Evolutionary conservation across 2,329 filamentous ascomycete species (phyloP).

Genomic region (Paecilomyces variotii): DNA sequence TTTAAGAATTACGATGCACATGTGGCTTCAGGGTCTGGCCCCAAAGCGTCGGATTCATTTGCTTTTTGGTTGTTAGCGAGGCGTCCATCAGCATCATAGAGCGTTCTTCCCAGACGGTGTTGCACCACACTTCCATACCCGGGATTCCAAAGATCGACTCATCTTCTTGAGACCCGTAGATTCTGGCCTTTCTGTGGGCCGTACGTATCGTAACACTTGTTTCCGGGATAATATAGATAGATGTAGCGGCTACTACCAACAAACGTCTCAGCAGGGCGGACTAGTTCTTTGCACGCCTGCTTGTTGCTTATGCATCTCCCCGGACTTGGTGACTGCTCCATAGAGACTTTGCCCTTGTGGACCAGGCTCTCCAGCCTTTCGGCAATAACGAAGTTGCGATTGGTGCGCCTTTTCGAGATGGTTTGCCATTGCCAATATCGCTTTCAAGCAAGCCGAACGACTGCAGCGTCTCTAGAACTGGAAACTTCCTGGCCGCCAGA

Average conservation of each 20-base stretch:
- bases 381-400: background rate
- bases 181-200: background rate
- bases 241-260: background rate
- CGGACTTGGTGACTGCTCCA: background rate
- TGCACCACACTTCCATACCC: background rate
- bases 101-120: background rate
- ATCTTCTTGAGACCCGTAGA: background rate
- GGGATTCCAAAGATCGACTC: background rate
- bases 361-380: background rate
- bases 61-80: slow-evolving; percentile 1
- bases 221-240: background rate
- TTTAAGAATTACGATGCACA: background rate
- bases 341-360: background rate
- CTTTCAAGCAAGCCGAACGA: background rate
- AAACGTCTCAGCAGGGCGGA: background rate
- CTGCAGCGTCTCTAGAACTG: slow-evolving; percentile 5
- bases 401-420: background rate
- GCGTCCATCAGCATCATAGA: background rate
- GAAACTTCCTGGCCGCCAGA: slow-evolving; percentile 17
- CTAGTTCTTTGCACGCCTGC: background rate
- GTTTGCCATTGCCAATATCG: background rate
- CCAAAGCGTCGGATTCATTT: background rate
- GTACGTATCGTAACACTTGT: background rate
- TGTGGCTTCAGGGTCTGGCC: background rate
- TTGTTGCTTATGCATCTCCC: background rate